Percentiles rank a stretch among this genome's conserved stretches.
Conservation (phyloP, 1,139 yeast species). For the Protomyces inouyei region DNA sequence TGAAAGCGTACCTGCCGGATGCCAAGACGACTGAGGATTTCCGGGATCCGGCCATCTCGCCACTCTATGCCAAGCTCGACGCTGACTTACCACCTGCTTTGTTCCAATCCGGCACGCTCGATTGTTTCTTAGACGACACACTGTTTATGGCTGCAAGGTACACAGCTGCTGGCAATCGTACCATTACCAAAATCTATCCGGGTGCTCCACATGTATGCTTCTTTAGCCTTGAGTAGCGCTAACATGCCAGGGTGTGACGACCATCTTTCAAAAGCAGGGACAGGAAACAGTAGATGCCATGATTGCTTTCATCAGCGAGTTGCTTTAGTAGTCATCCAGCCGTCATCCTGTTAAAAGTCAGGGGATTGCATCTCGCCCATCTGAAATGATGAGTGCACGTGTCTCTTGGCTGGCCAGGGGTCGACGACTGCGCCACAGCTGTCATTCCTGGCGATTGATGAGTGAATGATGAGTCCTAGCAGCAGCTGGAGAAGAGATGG, state of each 20-base stretch:
- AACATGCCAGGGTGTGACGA: not conserved
- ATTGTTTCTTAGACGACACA: conserved; percentile 8
- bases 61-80: conserved; percentile 5
- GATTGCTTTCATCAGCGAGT: not conserved
- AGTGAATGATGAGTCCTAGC: too few relatives aligned
- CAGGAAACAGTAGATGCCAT: not conserved
- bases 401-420: too few relatives aligned
- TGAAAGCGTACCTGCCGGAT: conserved; percentile 1
- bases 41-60: not conserved
- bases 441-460: too few relatives aligned
- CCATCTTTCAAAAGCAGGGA: not conserved
- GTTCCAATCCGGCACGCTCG: conserved; percentile 1
- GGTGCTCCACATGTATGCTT: conserved; percentile 8
- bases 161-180: conserved; percentile 1
- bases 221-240: not conserved
- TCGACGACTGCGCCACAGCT: too few relatives aligned
- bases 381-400: too few relatives aligned
- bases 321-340: too few relatives aligned
- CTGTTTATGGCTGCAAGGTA: not conserved
- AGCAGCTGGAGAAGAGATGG: too few relatives aligned
- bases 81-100: not conserved
- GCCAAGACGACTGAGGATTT: not conserved
- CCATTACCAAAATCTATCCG: not conserved
- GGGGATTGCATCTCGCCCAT: too few relatives aligned
- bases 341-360: too few relatives aligned